These are phyloP conservation scores for Trichoderma sp. DNA, from an alignment of 2,329 filamentous ascomycete genomes.

Conservation along the genomic window DNA sequence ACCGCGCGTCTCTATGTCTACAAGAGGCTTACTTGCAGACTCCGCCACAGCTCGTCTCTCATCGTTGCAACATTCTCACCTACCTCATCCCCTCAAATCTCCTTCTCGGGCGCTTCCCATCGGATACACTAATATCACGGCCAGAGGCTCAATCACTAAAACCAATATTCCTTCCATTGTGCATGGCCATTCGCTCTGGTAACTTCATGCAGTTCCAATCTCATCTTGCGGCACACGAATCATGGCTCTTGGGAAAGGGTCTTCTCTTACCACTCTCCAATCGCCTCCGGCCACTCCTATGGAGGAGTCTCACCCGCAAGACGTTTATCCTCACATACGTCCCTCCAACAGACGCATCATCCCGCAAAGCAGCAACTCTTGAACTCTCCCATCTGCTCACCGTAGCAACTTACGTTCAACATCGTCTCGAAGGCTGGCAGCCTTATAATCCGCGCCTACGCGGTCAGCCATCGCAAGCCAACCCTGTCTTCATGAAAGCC, in stretches of 20 bases:
- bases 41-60: slow-evolving; percentile 61
- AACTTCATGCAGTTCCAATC: slow-evolving; percentile 73
- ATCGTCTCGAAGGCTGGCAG: slow-evolving; percentile 60
- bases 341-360: slow-evolving; percentile 57
- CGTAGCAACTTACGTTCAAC: slow-evolving; percentile 66
- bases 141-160: slow-evolving; percentile 62
- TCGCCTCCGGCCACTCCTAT: slow-evolving; percentile 77
- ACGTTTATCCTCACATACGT: slow-evolving; percentile 78
- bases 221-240: slow-evolving; percentile 63
- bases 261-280: slow-evolving; percentile 75
- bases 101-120: slow-evolving; percentile 81
- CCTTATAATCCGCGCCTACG: slow-evolving; percentile 40
- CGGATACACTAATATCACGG: slow-evolving; percentile 62
- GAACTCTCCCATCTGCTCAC: slow-evolving; percentile 69
- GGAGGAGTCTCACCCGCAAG: slow-evolving; percentile 77
- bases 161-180: slow-evolving; percentile 72
- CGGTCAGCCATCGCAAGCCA: slow-evolving; percentile 47
- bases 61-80: slow-evolving; percentile 77
- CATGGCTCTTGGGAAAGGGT: slow-evolving; percentile 75
- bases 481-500: slow-evolving; percentile 54
- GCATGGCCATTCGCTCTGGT: slow-evolving; percentile 69
- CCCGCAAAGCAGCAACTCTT: slow-evolving; percentile 70
- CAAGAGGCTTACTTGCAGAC: slow-evolving; percentile 78
- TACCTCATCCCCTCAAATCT: slow-evolving; percentile 83
- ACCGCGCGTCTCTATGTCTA: slow-evolving; percentile 72